Evolutionary conservation across 345 rosid species (phyloP).

Genomic region (Firmiana major): DNA sequence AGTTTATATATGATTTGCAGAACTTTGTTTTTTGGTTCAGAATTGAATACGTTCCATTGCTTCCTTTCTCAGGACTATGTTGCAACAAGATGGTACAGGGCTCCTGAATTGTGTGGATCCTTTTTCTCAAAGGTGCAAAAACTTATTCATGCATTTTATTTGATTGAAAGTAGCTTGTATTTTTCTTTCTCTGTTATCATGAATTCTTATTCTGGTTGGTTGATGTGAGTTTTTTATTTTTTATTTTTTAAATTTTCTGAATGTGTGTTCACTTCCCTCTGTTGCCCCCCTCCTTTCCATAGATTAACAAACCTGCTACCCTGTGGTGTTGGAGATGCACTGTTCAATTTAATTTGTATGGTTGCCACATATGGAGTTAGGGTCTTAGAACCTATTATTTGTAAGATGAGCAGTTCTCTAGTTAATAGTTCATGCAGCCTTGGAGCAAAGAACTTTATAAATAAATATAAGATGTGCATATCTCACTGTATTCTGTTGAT

Average conservation of each 20-base stretch:
- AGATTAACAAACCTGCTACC: not conserved
- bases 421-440: not conserved
- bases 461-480: not conserved
- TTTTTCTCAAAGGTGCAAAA: constrained; percentile 83
- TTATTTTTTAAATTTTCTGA: too few relatives aligned
- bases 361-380: not conserved
- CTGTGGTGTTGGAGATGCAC: not conserved
- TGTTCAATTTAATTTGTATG: not conserved
- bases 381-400: not conserved
- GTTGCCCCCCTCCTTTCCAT: not conserved
- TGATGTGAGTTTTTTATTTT: not conserved
- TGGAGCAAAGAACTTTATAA: not conserved
- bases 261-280: not conserved
- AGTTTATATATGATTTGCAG: not conserved
- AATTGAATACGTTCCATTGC: not conserved
- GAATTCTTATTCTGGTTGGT: constrained; percentile 6
- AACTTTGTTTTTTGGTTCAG: not conserved
- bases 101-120: constrained; percentile 96
- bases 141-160: constrained; percentile 17
- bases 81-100: constrained; percentile 96
- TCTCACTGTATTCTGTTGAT: not conserved
- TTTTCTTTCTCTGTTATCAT: constrained; percentile 12
- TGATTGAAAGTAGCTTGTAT: constrained; percentile 25
- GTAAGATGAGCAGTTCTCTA: not conserved
- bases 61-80: constrained; percentile 68